Conservation (phyloP, 129 eudicot genomes). For the Rutidosis leptorrhynchoides region DNA sequence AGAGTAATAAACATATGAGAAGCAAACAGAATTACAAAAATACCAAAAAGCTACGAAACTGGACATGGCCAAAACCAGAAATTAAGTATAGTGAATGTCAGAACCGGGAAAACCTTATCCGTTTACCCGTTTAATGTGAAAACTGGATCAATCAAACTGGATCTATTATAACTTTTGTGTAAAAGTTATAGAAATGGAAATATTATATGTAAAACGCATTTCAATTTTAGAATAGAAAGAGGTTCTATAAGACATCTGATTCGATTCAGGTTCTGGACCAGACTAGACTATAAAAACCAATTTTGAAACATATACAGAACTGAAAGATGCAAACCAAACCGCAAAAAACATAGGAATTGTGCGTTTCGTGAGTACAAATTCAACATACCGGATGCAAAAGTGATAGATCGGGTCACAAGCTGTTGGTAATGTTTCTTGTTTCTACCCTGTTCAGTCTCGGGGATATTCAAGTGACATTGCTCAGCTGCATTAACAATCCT, state of each 20-base stretch:
- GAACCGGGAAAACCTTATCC: no score
- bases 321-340: not conserved
- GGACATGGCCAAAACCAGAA: not conserved
- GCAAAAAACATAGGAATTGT: not conserved
- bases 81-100: not conserved
- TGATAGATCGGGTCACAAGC: conserved; percentile 56
- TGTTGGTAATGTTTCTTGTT: conserved; percentile 59
- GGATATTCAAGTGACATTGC: conserved; percentile 65
- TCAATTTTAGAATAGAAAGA: not conserved
- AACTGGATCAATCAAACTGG: not conserved
- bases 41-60: not conserved
- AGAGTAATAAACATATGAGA: conserved; percentile 1
- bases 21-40: not conserved
- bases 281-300: not conserved
- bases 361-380: conserved; percentile 2
- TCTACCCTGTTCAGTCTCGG: conserved; percentile 75
- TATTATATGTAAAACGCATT: not conserved
- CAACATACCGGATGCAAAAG: conserved; percentile 61
- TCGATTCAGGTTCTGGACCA: not conserved
- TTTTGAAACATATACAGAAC: not conserved
- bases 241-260: not conserved
- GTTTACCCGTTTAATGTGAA: no score
- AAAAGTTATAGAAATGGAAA: not conserved
- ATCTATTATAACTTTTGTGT: not conserved
- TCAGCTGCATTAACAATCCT: conserved; percentile 74